Conservation (phyloP, 2,329 filamentous ascomycete species). For the Fusarium algeriense region DNA sequence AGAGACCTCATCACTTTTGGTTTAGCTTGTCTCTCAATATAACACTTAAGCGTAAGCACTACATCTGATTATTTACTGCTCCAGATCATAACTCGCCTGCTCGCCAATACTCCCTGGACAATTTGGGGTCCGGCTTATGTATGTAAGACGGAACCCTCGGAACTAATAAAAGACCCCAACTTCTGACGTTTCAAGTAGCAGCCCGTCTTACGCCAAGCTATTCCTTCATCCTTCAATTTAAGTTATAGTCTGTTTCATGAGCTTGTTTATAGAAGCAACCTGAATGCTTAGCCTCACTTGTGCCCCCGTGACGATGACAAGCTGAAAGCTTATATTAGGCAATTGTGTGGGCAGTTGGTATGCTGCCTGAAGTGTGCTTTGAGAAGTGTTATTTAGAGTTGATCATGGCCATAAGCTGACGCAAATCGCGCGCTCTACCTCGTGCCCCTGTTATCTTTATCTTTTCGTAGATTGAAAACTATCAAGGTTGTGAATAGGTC, state of each 20-base stretch:
- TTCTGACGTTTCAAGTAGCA: background rate
- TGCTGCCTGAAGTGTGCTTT: too few relatives aligned
- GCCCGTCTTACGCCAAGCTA: background rate
- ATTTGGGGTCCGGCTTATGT: background rate
- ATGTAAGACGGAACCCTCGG: background rate
- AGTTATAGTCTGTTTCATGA: rapidly evolving
- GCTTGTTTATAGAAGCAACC: background rate
- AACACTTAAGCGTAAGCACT: too few relatives aligned
- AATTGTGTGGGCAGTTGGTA: rapidly evolving
- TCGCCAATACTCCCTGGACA: background rate
- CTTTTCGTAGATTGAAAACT: too few relatives aligned
- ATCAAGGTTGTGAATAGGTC: too few relatives aligned
- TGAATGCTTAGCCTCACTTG: background rate
- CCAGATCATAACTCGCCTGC: background rate
- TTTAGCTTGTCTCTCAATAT: too few relatives aligned
- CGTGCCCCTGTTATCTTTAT: too few relatives aligned
- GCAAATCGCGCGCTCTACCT: too few relatives aligned
- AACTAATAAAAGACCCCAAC: background rate
- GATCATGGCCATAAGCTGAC: too few relatives aligned
- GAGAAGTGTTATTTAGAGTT: too few relatives aligned
- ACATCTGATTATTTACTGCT: too few relatives aligned
- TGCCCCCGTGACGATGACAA: rapidly evolving
- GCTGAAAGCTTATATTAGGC: too few relatives aligned
- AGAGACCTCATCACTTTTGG: too few relatives aligned
- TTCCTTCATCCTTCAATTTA: background rate